A percentile compares a stretch with the other conserved stretches of the same genome.
phyloP scores from a whole-genome alignment of 805 yeast genomes.

The Suhomyces prunicola region DNA sequence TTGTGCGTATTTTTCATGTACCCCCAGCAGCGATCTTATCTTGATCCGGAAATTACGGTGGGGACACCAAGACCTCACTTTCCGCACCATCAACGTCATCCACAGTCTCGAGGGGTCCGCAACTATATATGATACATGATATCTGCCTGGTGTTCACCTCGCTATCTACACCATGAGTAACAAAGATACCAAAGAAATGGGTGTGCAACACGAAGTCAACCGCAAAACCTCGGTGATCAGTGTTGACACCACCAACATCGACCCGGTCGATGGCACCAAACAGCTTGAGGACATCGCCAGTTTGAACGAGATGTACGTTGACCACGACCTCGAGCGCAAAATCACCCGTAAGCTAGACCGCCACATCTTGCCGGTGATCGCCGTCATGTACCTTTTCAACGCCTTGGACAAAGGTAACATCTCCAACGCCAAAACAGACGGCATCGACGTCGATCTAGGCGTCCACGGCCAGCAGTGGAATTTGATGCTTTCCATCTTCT shows the following conservation, averaged over 20 bases:
- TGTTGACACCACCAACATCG: slow-evolving; percentile 1
- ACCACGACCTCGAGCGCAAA: slow-evolving; percentile 23
- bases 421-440: slow-evolving; percentile 48
- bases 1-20: neutral
- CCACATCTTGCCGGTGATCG: slow-evolving; percentile 43
- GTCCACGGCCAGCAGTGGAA: slow-evolving; percentile 45
- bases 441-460: slow-evolving; percentile 39
- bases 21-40: neutral
- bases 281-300: slow-evolving; percentile 14
- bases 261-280: neutral
- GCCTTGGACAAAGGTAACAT: slow-evolving; percentile 50
- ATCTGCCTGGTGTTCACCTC: neutral
- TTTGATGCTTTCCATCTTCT: slow-evolving; percentile 43
- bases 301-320: slow-evolving; percentile 10
- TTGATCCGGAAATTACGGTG: neutral
- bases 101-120: neutral
- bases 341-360: slow-evolving; percentile 42
- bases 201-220: slow-evolving; percentile 3
- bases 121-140: neutral
- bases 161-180: neutral
- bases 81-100: neutral
- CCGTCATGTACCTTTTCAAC: slow-evolving; percentile 46
- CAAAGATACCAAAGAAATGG: slow-evolving; percentile 7
- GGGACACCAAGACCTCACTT: neutral
- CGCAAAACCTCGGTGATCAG: slow-evolving; percentile 5